Evolutionary conservation across 1,284 basidiomycete species (phyloP), one percentile per base, ranked within the genome.

Genomic region (Tetrapyrgos nigripes): DNA sequence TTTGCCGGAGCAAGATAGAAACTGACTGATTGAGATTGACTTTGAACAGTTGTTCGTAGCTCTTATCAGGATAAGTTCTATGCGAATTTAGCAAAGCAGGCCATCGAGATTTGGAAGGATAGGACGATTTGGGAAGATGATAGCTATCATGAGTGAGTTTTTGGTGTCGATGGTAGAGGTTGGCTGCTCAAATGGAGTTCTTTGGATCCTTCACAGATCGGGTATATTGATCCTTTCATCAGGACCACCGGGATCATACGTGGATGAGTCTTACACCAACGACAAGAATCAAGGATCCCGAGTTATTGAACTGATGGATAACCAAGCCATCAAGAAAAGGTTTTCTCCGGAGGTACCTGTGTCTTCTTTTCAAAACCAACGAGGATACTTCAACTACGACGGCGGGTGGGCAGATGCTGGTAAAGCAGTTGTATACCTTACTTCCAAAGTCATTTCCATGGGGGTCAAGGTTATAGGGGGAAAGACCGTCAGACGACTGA

Each of bases 371-470:
- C 70, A 73, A 4, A 61, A 70, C 26, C 71, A 67, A 31, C 64
- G 68, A 5, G 86, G 86, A 0, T 96, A 93, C 70, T 67, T 90
- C 50, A 97, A 96, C 69, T 77, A 76, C 1, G 86, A 92, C 37
- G 87, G 91, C 1, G 96, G 96, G 3, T 98, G 96, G 96, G 93
- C 86, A 1, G 83, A 91, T 69, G 92, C 95, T 2, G 80, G 83
- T 1, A 84, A 88, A 64, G 93, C 90, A 1, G 72, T 93, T 6
- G 68, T 75, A 5, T 74, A 83, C 11, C 75, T 93, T 58, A 83
- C 91, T 53, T 70, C 76, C 35, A 83, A 81, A 56, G 87, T 96
- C 3, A 67, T 67, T 8, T 66, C 75, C 4, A 76, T 88, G n/a
- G 89, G 88, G 0, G 92, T 87, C 0, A 79, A 75, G 23, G 75